Conservation (phyloP, 768 basidiomycete genomes). For the Solioccasus polychromus region DNA sequence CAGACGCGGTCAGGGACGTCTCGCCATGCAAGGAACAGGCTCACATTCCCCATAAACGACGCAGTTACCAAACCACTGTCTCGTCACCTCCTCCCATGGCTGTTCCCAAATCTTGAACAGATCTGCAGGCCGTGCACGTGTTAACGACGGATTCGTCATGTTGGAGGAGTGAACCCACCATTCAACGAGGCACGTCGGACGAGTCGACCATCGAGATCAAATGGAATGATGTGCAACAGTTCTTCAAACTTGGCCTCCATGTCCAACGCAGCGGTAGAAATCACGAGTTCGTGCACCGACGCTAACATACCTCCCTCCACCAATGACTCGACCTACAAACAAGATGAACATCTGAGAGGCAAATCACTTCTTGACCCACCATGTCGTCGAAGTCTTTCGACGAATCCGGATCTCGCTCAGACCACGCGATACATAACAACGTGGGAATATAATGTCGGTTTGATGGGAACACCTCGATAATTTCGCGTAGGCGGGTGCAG, state of each 20-base stretch:
- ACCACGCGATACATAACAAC: conserved; percentile 61
- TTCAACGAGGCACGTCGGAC: conserved; percentile 45
- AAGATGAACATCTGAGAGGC: conserved; percentile 4
- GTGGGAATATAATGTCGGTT: conserved; percentile 62
- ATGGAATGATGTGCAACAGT: conserved; percentile 37
- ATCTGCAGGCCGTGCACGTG: conserved; percentile 9
- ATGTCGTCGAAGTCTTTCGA: conserved; percentile 55
- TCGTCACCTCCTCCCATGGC: conserved; percentile 22
- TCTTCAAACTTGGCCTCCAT: conserved; percentile 54
- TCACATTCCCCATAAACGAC: conserved; percentile 44
- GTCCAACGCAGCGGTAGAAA: conserved; percentile 52
- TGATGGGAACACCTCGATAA: conserved; percentile 51
- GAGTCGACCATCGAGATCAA: conserved; percentile 60
- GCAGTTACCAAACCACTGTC: conserved; percentile 23
- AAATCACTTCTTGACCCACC: conserved; percentile 38
- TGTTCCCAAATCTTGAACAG: conserved; percentile 24
- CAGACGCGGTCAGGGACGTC: conserved; percentile 1
- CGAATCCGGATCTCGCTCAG: conserved; percentile 39
- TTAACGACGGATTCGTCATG: neutral
- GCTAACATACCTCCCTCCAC: conserved; percentile 41
- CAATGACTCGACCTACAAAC: conserved; percentile 48
- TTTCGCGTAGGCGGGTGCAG: conserved; percentile 64
- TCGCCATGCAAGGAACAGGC: conserved; percentile 15
- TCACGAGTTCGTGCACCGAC: conserved; percentile 42
- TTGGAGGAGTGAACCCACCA: conserved; percentile 38